Conservation (phyloP, 2,329 filamentous ascomycete species). For the Xylaria digitata region DNA sequence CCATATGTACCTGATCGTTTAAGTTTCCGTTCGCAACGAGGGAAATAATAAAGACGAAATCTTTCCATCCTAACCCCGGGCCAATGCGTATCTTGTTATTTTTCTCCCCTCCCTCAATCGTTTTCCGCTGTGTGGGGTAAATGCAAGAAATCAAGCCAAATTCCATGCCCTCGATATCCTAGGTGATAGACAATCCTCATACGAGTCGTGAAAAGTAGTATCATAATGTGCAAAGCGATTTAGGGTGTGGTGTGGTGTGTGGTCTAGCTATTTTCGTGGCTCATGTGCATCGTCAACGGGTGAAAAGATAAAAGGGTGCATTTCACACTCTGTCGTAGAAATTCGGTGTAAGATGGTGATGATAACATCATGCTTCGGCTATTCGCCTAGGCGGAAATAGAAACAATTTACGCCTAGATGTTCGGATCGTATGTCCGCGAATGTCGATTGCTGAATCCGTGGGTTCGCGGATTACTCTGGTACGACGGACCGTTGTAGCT, state of each 20-base stretch:
- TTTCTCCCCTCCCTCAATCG: constrained; percentile 12
- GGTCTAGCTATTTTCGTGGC: constrained; percentile 34
- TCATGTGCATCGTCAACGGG: constrained; percentile 39
- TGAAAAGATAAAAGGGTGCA: constrained; percentile 12
- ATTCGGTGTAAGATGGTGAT: not conserved
- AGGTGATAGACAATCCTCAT: constrained; percentile 9
- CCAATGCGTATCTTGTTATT: constrained; percentile 28
- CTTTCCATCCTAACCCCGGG: constrained; percentile 23
- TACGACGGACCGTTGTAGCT: constrained; percentile 54
- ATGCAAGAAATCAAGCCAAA: constrained; percentile 28
- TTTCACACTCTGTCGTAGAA: not conserved
- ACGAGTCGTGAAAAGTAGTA: constrained; percentile 16
- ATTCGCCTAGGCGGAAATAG: not conserved
- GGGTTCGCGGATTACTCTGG: constrained; percentile 35
- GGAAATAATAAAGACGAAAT: constrained; percentile 11
- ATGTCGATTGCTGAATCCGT: constrained; percentile 4
- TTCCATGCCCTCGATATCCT: constrained; percentile 5
- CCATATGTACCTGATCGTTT: constrained; percentile 20
- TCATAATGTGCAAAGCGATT: constrained; percentile 18
- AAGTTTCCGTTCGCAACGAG: constrained; percentile 18
- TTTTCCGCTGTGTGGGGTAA: constrained; percentile 7
- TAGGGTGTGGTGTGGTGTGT: constrained; percentile 17
- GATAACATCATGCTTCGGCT: not conserved
- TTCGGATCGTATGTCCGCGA: constrained; percentile 15
- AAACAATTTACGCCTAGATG: not conserved